A percentile compares a stretch with the other conserved stretches of the same genome.
Conservation (phyloP, 805 yeast species). For the Yamadazyma sp. region DNA sequence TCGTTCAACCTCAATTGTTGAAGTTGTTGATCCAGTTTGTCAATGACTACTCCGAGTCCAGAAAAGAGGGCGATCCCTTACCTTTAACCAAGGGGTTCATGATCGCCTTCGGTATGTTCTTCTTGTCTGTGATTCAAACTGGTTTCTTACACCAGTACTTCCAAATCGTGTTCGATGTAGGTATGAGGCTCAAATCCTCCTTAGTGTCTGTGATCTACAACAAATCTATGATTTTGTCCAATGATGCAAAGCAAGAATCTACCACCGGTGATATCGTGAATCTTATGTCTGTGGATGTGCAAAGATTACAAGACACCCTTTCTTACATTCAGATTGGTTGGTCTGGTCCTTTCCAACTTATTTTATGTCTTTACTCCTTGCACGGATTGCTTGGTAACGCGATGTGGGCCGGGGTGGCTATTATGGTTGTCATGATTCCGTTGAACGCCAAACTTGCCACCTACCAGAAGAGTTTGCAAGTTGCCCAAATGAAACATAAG, state of each 20-base stretch:
- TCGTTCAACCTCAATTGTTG: constrained; percentile 33
- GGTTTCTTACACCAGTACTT: constrained; percentile 77
- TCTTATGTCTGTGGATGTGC: constrained; percentile 91
- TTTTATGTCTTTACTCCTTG: constrained; percentile 70
- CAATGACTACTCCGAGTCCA: constrained; percentile 38
- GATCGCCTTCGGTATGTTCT: constrained; percentile 74
- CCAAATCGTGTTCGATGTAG: constrained; percentile 69
- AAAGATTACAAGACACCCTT: constrained; percentile 78
- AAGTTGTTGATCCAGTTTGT: constrained; percentile 30
- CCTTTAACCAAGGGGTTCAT: constrained; percentile 75
- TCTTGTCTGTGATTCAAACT: constrained; percentile 75
- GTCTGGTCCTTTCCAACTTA: constrained; percentile 92
- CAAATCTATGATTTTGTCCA: constrained; percentile 66
- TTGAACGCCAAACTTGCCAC: constrained; percentile 69
- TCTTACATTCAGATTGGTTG: constrained; percentile 78
- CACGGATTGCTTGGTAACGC: constrained; percentile 75
- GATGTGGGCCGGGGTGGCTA: constrained; percentile 95
- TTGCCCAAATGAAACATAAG: constrained; percentile 82
- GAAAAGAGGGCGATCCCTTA: constrained; percentile 39
- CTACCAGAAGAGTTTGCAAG: constrained; percentile 70
- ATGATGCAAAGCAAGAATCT: constrained; percentile 66
- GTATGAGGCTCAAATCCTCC: constrained; percentile 73
- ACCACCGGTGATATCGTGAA: constrained; percentile 93
- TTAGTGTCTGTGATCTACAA: constrained; percentile 66
- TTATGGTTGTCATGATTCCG: constrained; percentile 78